Evolutionary conservation across 345 rosid genomes (phyloP), one percentile per base, ranked within the genome.

Genomic region (Populus tremula): DNA sequence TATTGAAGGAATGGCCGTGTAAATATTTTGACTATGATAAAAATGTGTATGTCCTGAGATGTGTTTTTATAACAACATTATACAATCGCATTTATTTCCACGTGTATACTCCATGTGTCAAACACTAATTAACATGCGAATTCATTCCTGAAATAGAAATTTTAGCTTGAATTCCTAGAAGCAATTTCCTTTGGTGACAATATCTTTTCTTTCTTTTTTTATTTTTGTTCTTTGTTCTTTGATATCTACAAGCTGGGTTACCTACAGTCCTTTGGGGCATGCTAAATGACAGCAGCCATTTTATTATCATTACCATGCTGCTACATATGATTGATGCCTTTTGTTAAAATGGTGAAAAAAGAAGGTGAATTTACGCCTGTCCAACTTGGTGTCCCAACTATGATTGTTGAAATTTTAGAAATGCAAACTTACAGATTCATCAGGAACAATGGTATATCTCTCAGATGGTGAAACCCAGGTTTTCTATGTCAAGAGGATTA

Each of bases 381-480:
- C 59, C 59, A 6, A 53, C n/a, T 53, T 53, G 18, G 59, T 18
- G 20, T 1, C 67, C 35, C 67, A 4, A 27, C 35, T 63, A 25
- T 63, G 67, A 63, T 5, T 11, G 17, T 23, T 0, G 36, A 64
- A 36, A 53, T 20, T 74, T 11, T 18, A 36, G 43, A 71, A 70
- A 64, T 53, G 54, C 21, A 4, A 54, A 80, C 96, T 89, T 79
- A 92, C 99, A 14, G 86, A 85, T 88, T 96, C 97, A 72, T 86
- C 88, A 31, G 98, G 98, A 85, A 92, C 99, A 80, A 93, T 88
- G 1, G 98, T 97, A 85, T 96, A 96, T 92, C 97, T 87, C 85
- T 90, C 98, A 2, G 94, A 78, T 43, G 89, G 97, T 17, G 97
- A 88, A 63, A 96, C 89, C 98, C 97, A 93, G 81, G 81, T 82